These are phyloP conservation scores for Pulicaria dysenterica DNA, from an alignment of 129 eudicot genomes.

Conservation along the genomic window DNA sequence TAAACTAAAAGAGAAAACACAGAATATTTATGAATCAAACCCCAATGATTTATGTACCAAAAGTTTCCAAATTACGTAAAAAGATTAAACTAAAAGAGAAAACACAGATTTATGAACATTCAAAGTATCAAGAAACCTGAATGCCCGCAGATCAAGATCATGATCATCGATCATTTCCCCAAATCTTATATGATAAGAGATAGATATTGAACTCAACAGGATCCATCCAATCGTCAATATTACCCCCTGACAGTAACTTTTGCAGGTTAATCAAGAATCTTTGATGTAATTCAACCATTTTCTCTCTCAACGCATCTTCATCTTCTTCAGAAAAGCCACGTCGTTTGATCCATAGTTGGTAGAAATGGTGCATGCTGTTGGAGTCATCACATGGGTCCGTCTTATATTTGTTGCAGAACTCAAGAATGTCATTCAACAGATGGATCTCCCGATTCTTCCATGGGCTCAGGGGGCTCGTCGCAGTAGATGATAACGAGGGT, in stretches of 20 bases:
- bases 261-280: neutral
- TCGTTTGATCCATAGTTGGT: neutral
- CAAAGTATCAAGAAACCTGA: neutral
- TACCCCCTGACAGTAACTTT: neutral
- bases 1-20: too few species aligned
- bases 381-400: slow-evolving; percentile 1
- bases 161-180: neutral
- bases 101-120: too few species aligned
- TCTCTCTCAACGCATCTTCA: neutral
- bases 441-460: too few species aligned
- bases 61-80: too few species aligned
- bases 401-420: neutral
- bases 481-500: too few species aligned
- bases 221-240: neutral
- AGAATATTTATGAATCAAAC: too few species aligned
- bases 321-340: neutral
- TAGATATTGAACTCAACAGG: neutral
- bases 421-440: neutral
- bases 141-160: neutral
- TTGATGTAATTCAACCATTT: slow-evolving; percentile 11
- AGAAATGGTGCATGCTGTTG: neutral
- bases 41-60: too few species aligned
- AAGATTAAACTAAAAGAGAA: too few species aligned
- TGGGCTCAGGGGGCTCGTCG: too few species aligned
- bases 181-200: slow-evolving; percentile 1